Conservation (phyloP, 2,329 filamentous ascomycete genomes). For the Elsinoe fawcettii region DNA sequence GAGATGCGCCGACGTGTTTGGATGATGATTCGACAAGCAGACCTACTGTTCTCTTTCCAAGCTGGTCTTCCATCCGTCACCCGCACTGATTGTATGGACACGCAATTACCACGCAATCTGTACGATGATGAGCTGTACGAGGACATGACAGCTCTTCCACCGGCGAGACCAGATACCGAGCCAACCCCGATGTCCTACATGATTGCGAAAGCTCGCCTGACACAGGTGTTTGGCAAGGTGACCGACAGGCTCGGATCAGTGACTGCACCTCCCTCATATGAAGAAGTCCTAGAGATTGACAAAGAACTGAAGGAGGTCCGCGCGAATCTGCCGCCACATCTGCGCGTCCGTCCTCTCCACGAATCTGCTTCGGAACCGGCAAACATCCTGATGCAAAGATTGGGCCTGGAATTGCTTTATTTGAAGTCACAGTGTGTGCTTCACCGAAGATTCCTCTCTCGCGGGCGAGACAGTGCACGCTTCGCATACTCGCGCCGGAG, state of each 20-base stretch:
- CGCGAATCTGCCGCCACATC: constrained; percentile 67
- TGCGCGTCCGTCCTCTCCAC: constrained; percentile 67
- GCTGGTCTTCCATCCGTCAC: constrained; percentile 57
- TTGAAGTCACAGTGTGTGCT: constrained; percentile 84
- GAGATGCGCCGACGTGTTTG: constrained; percentile 60
- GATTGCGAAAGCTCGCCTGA: constrained; percentile 63
- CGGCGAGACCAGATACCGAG: constrained; percentile 58
- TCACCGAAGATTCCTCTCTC: constrained; percentile 77
- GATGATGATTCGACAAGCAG: constrained; percentile 64
- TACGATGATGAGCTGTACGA: constrained; percentile 74
- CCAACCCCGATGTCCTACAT: constrained; percentile 72
- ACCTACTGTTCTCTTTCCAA: constrained; percentile 71
- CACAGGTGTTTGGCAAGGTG: constrained; percentile 63
- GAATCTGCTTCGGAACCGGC: constrained; percentile 63
- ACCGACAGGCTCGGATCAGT: constrained; percentile 57
- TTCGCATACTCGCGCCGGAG: constrained; percentile 77
- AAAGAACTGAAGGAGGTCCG: constrained; percentile 48
- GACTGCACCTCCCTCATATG: constrained; percentile 53
- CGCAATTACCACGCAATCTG: constrained; percentile 66
- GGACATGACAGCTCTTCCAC: constrained; percentile 58
- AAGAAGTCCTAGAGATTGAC: constrained; percentile 55
- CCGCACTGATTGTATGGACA: constrained; percentile 65
- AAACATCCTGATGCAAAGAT: constrained; percentile 67
- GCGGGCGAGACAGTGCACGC: constrained; percentile 67
- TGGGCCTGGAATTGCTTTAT: constrained; percentile 75